Evolutionary conservation across 106 monocot genomes (phyloP).

Genomic region (Iris macrosiphon): DNA sequence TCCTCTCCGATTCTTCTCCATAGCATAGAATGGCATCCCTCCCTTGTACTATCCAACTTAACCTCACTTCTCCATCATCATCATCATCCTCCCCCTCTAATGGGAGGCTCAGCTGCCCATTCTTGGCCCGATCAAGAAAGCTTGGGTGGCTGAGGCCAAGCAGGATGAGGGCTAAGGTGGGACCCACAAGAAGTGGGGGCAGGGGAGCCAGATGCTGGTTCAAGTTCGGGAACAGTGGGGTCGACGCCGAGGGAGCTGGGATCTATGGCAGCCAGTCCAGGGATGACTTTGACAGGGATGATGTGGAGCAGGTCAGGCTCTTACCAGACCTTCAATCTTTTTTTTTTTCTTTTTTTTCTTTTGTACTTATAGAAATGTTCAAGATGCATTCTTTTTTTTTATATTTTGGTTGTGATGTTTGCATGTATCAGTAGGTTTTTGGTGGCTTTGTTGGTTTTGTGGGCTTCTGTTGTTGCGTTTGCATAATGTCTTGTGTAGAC

Average conservation of each 20-base stretch:
- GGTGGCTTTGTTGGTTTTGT: too few species aligned
- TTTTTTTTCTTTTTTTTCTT: too few species aligned
- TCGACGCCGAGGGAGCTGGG: constrained; percentile 77
- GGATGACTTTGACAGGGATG: constrained; percentile 85
- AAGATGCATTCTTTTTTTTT: too few species aligned
- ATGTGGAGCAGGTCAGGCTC: constrained; percentile 98
- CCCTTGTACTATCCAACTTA: constrained; percentile 12
- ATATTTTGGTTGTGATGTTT: too few species aligned
- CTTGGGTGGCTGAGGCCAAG: constrained; percentile 29
- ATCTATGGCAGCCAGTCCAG: constrained; percentile 79
- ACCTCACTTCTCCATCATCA: constrained; percentile 1
- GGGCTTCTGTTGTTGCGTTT: too few species aligned
- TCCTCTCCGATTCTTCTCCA: too few species aligned
- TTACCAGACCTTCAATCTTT: too few species aligned
- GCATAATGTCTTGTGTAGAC: too few species aligned
- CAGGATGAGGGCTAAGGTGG: constrained; percentile 11
- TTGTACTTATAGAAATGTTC: too few species aligned
- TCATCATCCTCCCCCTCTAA: constrained; percentile 8
- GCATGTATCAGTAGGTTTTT: too few species aligned
- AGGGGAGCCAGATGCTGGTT: constrained; percentile 63
- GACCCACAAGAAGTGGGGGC: constrained; percentile 10
- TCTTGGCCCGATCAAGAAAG: constrained; percentile 21
- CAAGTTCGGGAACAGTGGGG: constrained; percentile 56
- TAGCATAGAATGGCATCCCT: constrained; percentile 30
- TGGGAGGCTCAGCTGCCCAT: constrained; percentile 18